Evolutionary conservation across 805 yeast genomes (phyloP).

Genomic region (Metschnikowia bowlesiae): DNA sequence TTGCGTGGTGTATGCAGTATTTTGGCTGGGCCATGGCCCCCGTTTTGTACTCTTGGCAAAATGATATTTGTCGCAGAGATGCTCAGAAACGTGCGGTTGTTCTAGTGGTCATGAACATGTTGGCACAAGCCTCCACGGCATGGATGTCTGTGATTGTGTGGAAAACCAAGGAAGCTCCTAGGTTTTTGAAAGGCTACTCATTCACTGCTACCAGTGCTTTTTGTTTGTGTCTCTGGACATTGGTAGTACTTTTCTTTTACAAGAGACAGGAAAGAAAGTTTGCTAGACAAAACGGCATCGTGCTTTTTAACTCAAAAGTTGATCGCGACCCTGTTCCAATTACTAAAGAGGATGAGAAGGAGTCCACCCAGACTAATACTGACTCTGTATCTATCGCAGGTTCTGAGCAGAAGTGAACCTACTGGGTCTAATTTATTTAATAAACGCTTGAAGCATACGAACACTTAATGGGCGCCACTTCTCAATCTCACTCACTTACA

Average conservation of each 20-base stretch:
- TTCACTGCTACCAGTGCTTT: slow-evolving; percentile 47
- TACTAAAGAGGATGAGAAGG: slow-evolving; percentile 1
- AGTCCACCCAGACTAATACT: neutral
- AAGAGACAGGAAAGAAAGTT: slow-evolving; percentile 29
- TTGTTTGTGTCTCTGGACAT: slow-evolving; percentile 45
- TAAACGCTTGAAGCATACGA: neutral
- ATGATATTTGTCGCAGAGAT: slow-evolving; percentile 55
- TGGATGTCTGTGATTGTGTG: slow-evolving; percentile 48
- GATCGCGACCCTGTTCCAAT: slow-evolving; percentile 17
- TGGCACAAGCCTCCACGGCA: slow-evolving; percentile 52
- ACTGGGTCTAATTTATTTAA: neutral
- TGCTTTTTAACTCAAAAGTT: slow-evolving; percentile 22
- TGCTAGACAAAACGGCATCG: slow-evolving; percentile 35
- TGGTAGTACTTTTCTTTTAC: slow-evolving; percentile 47
- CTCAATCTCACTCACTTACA: no score
- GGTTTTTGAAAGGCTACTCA: slow-evolving; percentile 50
- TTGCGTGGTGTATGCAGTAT: slow-evolving; percentile 55
- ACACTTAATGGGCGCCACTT: no score
- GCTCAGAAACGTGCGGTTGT: slow-evolving; percentile 52
- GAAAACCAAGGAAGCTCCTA: slow-evolving; percentile 56
- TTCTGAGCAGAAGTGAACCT: slow-evolving; percentile 1
- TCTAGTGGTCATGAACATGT: slow-evolving; percentile 51
- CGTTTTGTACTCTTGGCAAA: slow-evolving; percentile 53
- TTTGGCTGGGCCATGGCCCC: slow-evolving; percentile 64
- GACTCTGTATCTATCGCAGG: slow-evolving; percentile 2